Percentiles rank a stretch among this genome's conserved stretches.
These are phyloP conservation scores for Saccharomycopsis crataegensis DNA, from an alignment of 1,139 yeast genomes.

Conservation along the genomic window DNA sequence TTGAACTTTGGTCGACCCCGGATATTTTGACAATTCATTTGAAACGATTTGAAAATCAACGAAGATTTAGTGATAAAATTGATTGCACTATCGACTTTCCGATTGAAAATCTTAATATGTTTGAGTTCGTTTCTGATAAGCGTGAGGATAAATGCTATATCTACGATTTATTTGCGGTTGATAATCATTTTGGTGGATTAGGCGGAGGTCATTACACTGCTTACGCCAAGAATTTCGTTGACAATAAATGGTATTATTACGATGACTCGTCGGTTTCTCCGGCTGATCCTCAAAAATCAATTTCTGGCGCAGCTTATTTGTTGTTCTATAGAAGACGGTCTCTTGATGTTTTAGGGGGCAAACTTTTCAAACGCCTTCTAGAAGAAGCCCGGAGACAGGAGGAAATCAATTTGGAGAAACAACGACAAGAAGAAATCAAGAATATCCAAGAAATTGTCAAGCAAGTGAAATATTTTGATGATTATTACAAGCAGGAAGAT, in stretches of 20 bases:
- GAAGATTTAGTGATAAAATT: slow-evolving; percentile 85
- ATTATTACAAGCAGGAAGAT: background rate
- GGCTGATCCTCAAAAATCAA: slow-evolving; percentile 51
- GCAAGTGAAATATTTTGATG: background rate
- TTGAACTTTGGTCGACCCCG: slow-evolving; percentile 88
- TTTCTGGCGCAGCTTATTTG: slow-evolving; percentile 83
- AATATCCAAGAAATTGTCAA: slow-evolving; percentile 7
- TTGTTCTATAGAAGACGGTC: slow-evolving; percentile 67
- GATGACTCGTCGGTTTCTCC: slow-evolving; percentile 76
- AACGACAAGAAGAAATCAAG: slow-evolving; percentile 6
- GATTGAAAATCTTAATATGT: slow-evolving; percentile 70
- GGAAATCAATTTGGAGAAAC: slow-evolving; percentile 18
- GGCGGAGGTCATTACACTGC: slow-evolving; percentile 99
- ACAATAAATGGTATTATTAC: slow-evolving; percentile 79
- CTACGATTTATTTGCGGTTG: slow-evolving; percentile 88
- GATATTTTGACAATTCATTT: slow-evolving; percentile 85
- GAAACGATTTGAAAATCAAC: slow-evolving; percentile 80
- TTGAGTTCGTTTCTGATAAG: slow-evolving; percentile 42
- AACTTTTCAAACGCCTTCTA: slow-evolving; percentile 28
- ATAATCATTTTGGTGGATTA: slow-evolving; percentile 90
- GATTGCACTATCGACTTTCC: slow-evolving; percentile 85
- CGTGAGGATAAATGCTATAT: slow-evolving; percentile 33
- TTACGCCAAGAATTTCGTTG: slow-evolving; percentile 71
- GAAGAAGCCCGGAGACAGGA: slow-evolving; percentile 27
- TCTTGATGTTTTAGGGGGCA: slow-evolving; percentile 25